These are phyloP conservation scores for Rhodamnia rubescens DNA, from an alignment of 345 rosid species.

Conservation along the genomic window DNA sequence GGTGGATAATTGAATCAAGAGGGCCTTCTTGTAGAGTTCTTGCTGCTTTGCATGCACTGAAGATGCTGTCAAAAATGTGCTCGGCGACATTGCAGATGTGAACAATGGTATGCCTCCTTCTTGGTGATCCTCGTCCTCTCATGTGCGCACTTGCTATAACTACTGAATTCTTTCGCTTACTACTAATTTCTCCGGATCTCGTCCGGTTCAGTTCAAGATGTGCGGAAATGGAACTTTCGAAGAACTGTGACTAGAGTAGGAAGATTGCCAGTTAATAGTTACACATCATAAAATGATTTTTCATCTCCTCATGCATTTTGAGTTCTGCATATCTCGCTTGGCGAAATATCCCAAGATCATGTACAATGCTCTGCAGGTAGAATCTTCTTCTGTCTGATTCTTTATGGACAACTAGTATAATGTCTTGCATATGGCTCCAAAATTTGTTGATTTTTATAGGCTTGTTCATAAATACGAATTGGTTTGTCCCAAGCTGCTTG, in stretches of 20 bases:
- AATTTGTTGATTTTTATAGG: background rate
- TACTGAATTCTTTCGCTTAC: background rate
- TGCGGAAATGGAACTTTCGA: background rate
- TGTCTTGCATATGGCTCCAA: background rate
- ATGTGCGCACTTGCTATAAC: background rate
- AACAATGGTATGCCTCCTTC: background rate
- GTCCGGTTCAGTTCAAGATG: background rate
- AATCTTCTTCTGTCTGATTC: background rate
- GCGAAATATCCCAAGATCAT: background rate
- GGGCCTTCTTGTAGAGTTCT: background rate
- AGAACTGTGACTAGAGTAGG: background rate
- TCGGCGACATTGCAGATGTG: background rate
- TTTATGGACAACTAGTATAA: background rate
- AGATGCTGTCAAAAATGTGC: background rate
- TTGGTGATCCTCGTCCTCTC: background rate
- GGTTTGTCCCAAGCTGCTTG: no score
- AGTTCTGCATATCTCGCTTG: background rate
- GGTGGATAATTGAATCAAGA: background rate
- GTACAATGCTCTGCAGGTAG: background rate
- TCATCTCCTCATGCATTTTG: background rate
- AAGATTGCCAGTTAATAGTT: background rate
- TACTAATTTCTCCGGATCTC: no score
- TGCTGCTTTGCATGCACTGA: background rate
- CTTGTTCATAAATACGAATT: background rate
- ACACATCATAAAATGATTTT: background rate